phyloP scores from a whole-genome alignment of 139 green algal genomes.

The Asterochloris erici region DNA sequence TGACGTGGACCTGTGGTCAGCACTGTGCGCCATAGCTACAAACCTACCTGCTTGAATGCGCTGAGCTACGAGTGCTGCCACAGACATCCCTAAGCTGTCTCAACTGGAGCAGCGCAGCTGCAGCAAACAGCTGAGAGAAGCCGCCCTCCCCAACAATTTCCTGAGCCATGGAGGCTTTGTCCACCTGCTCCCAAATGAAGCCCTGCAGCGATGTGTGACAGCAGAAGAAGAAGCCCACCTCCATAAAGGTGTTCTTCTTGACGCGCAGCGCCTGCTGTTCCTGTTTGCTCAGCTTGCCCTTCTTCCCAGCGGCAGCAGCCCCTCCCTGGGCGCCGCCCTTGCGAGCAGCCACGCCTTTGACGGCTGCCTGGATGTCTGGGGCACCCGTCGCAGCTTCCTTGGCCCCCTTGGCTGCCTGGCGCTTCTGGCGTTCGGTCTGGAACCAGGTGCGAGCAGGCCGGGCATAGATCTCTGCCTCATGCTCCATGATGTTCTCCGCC shows the following conservation, averaged over 20 bases:
- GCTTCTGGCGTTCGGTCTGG: slow-evolving; percentile 70
- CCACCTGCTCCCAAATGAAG: too few relatives aligned
- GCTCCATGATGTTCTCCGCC: slow-evolving; percentile 87
- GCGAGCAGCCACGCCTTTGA: background rate
- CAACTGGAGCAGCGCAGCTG: too few relatives aligned
- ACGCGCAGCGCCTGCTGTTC: background rate
- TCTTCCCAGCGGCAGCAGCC: background rate
- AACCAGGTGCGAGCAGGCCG: slow-evolving; percentile 94
- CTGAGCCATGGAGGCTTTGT: too few relatives aligned
- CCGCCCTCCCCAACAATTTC: too few relatives aligned
- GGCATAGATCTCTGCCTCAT: slow-evolving; percentile 87
- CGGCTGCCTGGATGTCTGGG: slow-evolving; percentile 13
- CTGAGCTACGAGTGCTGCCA: too few relatives aligned
- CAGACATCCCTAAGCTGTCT: too few relatives aligned
- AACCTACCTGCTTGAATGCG: too few relatives aligned
- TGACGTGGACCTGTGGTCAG: too few relatives aligned
- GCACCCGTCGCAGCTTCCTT: background rate
- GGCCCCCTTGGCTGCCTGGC: slow-evolving; percentile 25
- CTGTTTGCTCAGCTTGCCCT: background rate
- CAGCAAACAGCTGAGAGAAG: too few relatives aligned
- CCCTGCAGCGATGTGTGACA: too few relatives aligned
- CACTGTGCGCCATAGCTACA: too few relatives aligned
- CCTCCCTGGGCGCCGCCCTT: background rate
- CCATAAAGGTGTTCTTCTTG: slow-evolving; percentile 12
- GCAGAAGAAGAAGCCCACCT: slow-evolving; percentile 1